These are phyloP conservation scores for Agrocybe praecox DNA, from an alignment of 768 basidiomycete genomes.

Conservation along the genomic window DNA sequence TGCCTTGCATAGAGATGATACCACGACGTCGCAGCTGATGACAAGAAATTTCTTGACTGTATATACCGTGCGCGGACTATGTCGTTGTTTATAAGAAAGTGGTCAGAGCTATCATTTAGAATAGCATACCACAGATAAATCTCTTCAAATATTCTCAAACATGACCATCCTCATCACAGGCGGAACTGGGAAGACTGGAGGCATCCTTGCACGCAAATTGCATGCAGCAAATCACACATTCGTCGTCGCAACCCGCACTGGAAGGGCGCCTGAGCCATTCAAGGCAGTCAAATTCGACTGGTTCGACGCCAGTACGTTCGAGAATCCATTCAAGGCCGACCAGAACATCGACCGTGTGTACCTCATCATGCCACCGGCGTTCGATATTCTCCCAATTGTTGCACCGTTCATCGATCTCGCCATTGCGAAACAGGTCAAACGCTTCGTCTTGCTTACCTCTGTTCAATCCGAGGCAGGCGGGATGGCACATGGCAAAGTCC, in stretches of 20 bases:
- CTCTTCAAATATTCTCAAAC: too few species aligned
- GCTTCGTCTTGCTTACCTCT: slow-evolving; percentile 31
- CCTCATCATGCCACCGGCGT: slow-evolving; percentile 25
- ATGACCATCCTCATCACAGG: slow-evolving; percentile 17
- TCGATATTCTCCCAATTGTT: slow-evolving; percentile 20
- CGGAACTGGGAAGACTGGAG: slow-evolving; percentile 34
- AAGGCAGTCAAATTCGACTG: slow-evolving; percentile 37
- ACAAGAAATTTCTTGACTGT: too few species aligned
- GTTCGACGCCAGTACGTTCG: slow-evolving; percentile 31
- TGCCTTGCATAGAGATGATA: too few species aligned
- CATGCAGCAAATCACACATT: slow-evolving; percentile 22
- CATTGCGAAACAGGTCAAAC: slow-evolving; percentile 28
- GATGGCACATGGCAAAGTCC: slow-evolving; percentile 22
- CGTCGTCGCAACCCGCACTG: slow-evolving; percentile 32
- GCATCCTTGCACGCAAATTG: slow-evolving; percentile 27
- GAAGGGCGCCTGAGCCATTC: slow-evolving; percentile 25
- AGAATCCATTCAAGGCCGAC: slow-evolving; percentile 29
- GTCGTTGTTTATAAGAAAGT: too few species aligned
- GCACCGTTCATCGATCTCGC: slow-evolving; percentile 36
- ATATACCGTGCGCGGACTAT: too few species aligned
- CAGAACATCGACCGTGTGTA: slow-evolving; percentile 30
- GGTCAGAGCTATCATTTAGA: too few species aligned
- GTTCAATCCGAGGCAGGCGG: slow-evolving; percentile 18
- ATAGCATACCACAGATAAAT: too few species aligned
- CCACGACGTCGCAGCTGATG: too few species aligned